Percentiles rank a stretch among this genome's conserved stretches.
These are phyloP conservation scores for Aspergillus amoenus DNA, from an alignment of 2,329 filamentous ascomycete genomes.

Conservation along the genomic window DNA sequence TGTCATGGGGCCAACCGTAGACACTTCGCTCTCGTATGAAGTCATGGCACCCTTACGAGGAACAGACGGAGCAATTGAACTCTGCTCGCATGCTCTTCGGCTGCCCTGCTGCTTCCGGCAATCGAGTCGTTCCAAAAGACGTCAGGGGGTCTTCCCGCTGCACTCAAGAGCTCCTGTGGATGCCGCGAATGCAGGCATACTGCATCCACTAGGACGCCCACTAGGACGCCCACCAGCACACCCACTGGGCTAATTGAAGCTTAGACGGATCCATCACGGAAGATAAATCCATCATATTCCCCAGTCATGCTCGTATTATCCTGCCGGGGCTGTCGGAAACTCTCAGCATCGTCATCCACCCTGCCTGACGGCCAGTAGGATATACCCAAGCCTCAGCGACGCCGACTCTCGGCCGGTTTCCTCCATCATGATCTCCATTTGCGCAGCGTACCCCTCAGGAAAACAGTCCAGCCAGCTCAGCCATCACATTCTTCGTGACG, in stretches of 20 bases:
- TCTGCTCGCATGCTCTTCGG: too few species aligned
- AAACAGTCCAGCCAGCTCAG: neutral
- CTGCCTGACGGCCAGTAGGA: neutral
- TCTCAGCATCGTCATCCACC: neutral
- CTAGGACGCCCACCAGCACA: too few species aligned
- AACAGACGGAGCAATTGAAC: too few species aligned
- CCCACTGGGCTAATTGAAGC: neutral
- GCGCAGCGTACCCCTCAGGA: too few species aligned
- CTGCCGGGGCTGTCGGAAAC: neutral
- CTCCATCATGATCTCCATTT: neutral
- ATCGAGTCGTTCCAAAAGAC: neutral
- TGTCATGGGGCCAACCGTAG: too few species aligned
- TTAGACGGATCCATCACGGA: neutral
- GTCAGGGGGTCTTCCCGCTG: neutral
- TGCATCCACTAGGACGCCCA: neutral
- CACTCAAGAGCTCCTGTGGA: neutral
- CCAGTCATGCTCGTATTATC: neutral
- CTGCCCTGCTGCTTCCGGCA: neutral
- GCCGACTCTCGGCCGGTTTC: too few species aligned
- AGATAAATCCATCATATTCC: neutral
- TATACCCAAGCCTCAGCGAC: neutral
- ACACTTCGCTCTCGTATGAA: too few species aligned
- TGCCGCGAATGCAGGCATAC: neutral
- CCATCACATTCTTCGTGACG: neutral
- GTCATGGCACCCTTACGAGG: too few species aligned